phyloP scores from a whole-genome alignment of 768 basidiomycete species.

The Leccinum arenicola region DNA sequence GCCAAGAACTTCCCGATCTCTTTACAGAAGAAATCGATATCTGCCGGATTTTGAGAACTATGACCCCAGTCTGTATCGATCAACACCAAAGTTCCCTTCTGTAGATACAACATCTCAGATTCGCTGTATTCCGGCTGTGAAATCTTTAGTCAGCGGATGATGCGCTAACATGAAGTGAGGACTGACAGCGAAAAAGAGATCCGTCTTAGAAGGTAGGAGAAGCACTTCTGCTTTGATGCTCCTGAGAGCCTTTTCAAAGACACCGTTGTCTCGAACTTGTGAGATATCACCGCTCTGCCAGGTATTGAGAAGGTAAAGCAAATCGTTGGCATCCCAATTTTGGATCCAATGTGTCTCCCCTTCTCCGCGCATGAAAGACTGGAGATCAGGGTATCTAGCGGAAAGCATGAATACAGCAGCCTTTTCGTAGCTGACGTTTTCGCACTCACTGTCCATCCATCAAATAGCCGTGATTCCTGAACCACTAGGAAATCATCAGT shows the following conservation, averaged over 20 bases:
- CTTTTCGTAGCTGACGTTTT: not conserved
- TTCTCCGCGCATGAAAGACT: slow-evolving; percentile 45
- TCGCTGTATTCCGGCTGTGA: slow-evolving; percentile 52
- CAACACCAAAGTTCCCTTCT: slow-evolving; percentile 41
- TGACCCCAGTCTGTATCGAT: slow-evolving; percentile 36
- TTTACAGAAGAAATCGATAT: slow-evolving; percentile 8
- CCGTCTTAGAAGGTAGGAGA: slow-evolving; percentile 57
- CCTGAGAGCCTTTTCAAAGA: slow-evolving; percentile 39
- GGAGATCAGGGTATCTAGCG: slow-evolving; percentile 43
- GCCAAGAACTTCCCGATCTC: slow-evolving; percentile 14
- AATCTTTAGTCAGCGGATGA: not conserved
- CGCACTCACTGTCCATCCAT: slow-evolving; percentile 36
- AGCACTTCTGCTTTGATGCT: slow-evolving; percentile 49
- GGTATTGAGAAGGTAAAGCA: slow-evolving; percentile 47
- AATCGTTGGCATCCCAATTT: slow-evolving; percentile 54
- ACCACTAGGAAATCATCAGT: slow-evolving; percentile 41
- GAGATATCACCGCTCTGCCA: slow-evolving; percentile 53
- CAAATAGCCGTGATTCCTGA: slow-evolving; percentile 43
- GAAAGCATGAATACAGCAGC: not conserved
- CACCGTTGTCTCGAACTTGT: slow-evolving; percentile 40
- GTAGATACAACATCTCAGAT: slow-evolving; percentile 40
- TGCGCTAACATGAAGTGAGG: not conserved
- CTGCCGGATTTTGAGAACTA: slow-evolving; percentile 6
- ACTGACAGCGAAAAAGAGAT: slow-evolving; percentile 52
- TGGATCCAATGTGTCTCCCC: slow-evolving; percentile 46